Evolutionary conservation across 2,329 filamentous ascomycete species (phyloP), one percentile per base, ranked within the genome.

Genomic region (Sporothrix euskadiensis): DNA sequence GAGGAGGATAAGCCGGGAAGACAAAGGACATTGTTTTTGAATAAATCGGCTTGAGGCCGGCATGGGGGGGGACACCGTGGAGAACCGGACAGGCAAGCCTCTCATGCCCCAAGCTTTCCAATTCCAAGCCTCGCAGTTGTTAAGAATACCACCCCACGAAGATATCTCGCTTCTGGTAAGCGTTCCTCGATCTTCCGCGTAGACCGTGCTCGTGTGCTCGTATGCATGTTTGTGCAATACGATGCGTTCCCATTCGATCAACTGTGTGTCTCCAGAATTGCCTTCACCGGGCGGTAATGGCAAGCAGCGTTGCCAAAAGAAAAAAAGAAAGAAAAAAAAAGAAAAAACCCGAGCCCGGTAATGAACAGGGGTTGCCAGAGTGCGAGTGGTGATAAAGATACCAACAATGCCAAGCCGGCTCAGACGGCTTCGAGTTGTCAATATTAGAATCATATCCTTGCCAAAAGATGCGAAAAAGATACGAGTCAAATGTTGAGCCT

Each of bases 111-210:
- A 52, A 19, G n/a, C 8, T 7, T 8, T 19, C 26, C 26, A 26
- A 26, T n/a, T 52, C n/a, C 19, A 54, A 44, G 41, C 41, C 41
- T 44, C 12, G 52, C 9, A 30, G 1, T 8, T 47, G 61, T 19
- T n/a, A 30, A 22, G 22, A 66, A 47, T 66, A 47, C 39, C 39
- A 66, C 39, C 61, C 61, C 61, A 66, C 61, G 61, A 65, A 41
- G 35, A 66, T 66, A 41, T 47, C 12, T 66, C 61, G 61, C 61
- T 47, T 47, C 5, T 47, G 22, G n/a, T 12, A 47, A 30, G 61
- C 61, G 39, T 66, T 66, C 39, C 61, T 66, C 61, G 39, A 66
- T 66, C 61, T 66, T 66, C 39, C 61, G 61, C 61, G 59, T 65
- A 66, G 39, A 47, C 61, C 44, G n/a, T 66, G 10, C 22, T 41